A percentile compares a stretch with the other conserved stretches of the same genome.
These are phyloP conservation scores for Butyriboletus pseudospeciosus DNA, from an alignment of 1,284 basidiomycete genomes.

Conservation along the genomic window DNA sequence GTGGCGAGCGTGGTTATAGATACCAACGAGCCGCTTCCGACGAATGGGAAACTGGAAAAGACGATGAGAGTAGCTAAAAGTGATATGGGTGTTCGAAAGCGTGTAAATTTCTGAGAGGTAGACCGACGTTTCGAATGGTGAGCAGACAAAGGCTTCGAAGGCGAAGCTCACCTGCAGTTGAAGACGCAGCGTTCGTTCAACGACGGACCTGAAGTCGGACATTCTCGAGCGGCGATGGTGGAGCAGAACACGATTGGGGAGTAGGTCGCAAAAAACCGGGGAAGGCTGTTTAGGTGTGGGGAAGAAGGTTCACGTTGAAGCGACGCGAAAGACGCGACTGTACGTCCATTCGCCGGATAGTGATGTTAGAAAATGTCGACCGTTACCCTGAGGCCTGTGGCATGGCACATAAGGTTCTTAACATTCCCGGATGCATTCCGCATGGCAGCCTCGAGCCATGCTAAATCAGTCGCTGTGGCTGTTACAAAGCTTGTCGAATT, in stretches of 20 bases:
- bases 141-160: not conserved
- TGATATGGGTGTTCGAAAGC: constrained; percentile 1
- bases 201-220: constrained; percentile 8
- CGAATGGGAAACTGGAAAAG: constrained; percentile 6
- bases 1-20: constrained; percentile 4
- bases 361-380: not conserved
- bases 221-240: not conserved
- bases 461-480: not conserved
- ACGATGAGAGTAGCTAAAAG: constrained; percentile 8
- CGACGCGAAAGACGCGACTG: not conserved
- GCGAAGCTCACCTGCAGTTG: constrained; percentile 12
- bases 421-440: not conserved
- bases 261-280: not conserved
- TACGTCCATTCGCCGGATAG: not conserved
- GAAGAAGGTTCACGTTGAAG: not conserved
- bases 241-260: not conserved
- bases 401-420: not conserved
- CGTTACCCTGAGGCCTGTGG: not conserved
- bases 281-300: not conserved
- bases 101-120: constrained; percentile 4
- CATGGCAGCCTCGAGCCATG: not conserved
- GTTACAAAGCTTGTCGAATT: not conserved
- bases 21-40: not conserved
- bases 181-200: constrained; percentile 8
- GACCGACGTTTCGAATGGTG: not conserved